phyloP scores from a whole-genome alignment of 441 rosid species.

The Gossypium davidsonii region DNA sequence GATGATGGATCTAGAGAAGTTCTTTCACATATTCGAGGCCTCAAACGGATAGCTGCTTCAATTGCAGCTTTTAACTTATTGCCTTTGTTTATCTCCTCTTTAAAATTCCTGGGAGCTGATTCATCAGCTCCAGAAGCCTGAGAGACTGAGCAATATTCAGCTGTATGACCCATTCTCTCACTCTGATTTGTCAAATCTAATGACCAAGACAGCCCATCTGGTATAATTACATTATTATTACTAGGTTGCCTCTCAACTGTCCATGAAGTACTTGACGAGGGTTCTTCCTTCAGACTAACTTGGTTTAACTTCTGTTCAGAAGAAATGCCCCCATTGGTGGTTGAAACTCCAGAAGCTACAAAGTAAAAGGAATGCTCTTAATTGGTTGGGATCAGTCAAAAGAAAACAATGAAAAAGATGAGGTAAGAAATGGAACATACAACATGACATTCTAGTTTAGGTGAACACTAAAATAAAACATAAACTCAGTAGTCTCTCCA shows the following conservation, averaged over 20 bases:
- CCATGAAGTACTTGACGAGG: constrained; percentile 49
- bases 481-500: constrained; percentile 5
- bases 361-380: constrained; percentile 15
- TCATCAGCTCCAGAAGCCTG: constrained; percentile 42
- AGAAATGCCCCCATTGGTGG: constrained; percentile 29
- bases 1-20: constrained; percentile 44
- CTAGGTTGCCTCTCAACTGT: constrained; percentile 40
- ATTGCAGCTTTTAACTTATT: constrained; percentile 74
- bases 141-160: constrained; percentile 43
- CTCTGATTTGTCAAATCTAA: constrained; percentile 46
- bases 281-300: constrained; percentile 56
- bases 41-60: constrained; percentile 72
- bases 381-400: constrained; percentile 2
- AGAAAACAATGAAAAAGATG: background rate
- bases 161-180: constrained; percentile 58
- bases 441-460: background rate
- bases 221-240: constrained; percentile 39
- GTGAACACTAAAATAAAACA: background rate
- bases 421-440: background rate
- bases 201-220: constrained; percentile 46
- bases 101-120: constrained; percentile 40
- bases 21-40: constrained; percentile 50
- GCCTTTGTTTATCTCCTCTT: constrained; percentile 46
- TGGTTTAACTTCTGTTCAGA: constrained; percentile 47
- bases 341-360: constrained; percentile 52